Evolutionary conservation across 805 yeast species (phyloP).

Genomic region (Metschnikowia santaceciliae): DNA sequence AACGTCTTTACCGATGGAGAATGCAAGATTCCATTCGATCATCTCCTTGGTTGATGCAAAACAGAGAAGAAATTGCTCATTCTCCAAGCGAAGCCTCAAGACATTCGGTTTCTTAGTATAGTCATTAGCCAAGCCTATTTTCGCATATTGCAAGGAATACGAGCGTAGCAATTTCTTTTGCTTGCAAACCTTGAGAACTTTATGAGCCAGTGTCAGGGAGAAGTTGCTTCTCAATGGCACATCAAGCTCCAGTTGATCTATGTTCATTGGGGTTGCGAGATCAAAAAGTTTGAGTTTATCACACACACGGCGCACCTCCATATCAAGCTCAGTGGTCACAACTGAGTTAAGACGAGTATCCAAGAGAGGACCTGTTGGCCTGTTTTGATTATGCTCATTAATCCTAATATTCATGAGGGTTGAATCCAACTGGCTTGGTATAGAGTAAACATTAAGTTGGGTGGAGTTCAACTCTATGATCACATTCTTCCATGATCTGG

Average conservation of each 20-base stretch:
- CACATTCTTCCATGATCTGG: constrained; percentile 66
- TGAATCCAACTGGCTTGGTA: constrained; percentile 32
- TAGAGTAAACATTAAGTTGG: constrained; percentile 66
- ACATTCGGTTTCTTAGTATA: constrained; percentile 68
- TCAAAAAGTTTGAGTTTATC: constrained; percentile 8
- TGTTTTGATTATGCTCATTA: neutral
- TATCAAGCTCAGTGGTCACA: constrained; percentile 12
- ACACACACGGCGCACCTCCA: constrained; percentile 9
- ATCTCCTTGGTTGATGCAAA: constrained; percentile 61
- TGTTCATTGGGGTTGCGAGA: neutral
- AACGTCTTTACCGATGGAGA: constrained; percentile 74
- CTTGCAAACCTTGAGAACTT: constrained; percentile 1
- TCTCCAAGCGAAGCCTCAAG: constrained; percentile 73
- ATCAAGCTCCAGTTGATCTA: neutral
- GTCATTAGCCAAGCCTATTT: constrained; percentile 81
- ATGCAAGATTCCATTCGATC: constrained; percentile 72
- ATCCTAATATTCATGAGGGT: constrained; percentile 17
- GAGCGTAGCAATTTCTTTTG: constrained; percentile 43
- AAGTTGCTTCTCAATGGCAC: neutral
- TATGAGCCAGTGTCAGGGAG: neutral
- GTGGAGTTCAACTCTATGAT: constrained; percentile 81
- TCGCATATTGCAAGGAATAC: constrained; percentile 80
- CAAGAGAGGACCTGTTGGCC: neutral
- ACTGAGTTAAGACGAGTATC: constrained; percentile 8
- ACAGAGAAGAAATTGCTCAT: constrained; percentile 72